phyloP scores from a whole-genome alignment of 208 protist genomes.

The Trypanosoma lewisi region DNA sequence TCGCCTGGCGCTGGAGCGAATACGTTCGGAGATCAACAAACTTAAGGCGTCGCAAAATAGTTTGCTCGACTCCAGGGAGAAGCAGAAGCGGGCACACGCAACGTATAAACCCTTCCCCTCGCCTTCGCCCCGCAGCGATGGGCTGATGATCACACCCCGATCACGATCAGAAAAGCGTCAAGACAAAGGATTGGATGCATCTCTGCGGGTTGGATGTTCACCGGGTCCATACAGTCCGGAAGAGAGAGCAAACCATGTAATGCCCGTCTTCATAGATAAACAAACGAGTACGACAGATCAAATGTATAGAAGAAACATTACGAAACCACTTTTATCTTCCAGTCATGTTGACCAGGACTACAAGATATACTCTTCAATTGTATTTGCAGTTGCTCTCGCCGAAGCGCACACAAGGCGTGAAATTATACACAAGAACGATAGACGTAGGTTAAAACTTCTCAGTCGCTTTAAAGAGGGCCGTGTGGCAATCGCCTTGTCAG shows the following conservation, averaged over 20 bases:
- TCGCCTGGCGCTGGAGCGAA: constrained; percentile 24
- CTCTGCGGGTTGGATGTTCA: background rate
- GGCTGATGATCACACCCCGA: constrained; percentile 3
- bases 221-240: background rate
- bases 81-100: background rate
- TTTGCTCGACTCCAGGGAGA: constrained; percentile 1
- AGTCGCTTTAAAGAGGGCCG: constrained; percentile 38
- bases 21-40: constrained; percentile 25
- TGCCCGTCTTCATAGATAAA: background rate
- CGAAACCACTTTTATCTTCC: background rate
- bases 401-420: constrained; percentile 56
- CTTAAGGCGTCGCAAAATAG: constrained; percentile 27
- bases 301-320: background rate
- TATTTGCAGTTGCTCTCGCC: constrained; percentile 54
- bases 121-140: constrained; percentile 3
- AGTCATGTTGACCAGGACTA: background rate
- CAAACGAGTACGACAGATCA: background rate
- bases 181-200: background rate
- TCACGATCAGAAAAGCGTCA: background rate
- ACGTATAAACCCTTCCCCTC: background rate
- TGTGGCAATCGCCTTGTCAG: constrained; percentile 26
- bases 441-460: constrained; percentile 29
- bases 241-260: background rate
- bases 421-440: constrained; percentile 52
- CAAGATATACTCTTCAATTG: constrained; percentile 29